Evolutionary conservation across 163 green algal genomes (phyloP).

Genomic region (Chloromonas sp.): DNA sequence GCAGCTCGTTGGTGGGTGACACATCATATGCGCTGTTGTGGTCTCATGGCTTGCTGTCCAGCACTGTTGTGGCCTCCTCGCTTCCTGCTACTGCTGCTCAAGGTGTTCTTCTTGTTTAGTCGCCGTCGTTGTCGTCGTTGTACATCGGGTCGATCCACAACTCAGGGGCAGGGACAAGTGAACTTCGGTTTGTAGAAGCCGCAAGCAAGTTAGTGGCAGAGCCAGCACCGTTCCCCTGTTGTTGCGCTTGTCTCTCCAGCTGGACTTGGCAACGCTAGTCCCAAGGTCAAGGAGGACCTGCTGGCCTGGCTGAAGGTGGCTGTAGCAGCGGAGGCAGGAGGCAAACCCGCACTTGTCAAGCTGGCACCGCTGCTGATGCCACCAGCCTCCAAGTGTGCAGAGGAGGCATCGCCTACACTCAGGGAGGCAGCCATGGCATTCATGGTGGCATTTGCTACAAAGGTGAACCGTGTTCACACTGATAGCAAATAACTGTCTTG

Average conservation of each 20-base stretch:
- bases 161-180: no score
- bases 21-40: no score
- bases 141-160: no score
- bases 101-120: no score
- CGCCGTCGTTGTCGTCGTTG: no score
- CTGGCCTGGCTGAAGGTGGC: slow-evolving; percentile 43
- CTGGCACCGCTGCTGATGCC: slow-evolving; percentile 56
- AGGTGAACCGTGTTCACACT: slow-evolving; percentile 23
- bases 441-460: slow-evolving; percentile 69
- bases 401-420: slow-evolving; percentile 64
- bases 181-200: no score
- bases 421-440: slow-evolving; percentile 64
- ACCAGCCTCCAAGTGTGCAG: slow-evolving; percentile 58
- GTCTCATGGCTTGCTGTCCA: no score
- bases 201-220: no score
- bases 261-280: slow-evolving; percentile 65
- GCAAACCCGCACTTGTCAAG: slow-evolving; percentile 50
- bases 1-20: slow-evolving; percentile 43
- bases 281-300: slow-evolving; percentile 69
- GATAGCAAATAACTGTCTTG: no score
- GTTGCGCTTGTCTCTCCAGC: slow-evolving; percentile 4
- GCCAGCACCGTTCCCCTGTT: no score
- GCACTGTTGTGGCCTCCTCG: neutral
- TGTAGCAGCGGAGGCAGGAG: slow-evolving; percentile 21
- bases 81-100: neutral